Evolutionary conservation across 805 yeast genomes (phyloP), one percentile per base, ranked within the genome.

Genomic region (Maudiozyma serrabonitensis): DNA sequence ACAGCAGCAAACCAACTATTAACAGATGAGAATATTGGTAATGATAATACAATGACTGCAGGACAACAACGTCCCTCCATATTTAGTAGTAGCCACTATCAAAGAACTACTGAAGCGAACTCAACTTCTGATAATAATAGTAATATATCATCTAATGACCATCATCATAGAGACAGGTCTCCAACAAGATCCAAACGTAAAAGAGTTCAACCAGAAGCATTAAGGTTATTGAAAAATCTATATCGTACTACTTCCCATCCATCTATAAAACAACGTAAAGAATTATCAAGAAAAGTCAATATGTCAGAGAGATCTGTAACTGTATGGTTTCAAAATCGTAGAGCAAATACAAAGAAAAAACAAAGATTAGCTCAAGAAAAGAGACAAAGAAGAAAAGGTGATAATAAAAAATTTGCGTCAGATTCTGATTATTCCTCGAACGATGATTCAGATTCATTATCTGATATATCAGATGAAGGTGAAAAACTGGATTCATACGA

Each of bases 241-340:
- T 89, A 87, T 62, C 77, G 75, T 46, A 71, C 69, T 46, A 86
- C 86, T 56, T 84, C 87, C 31, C 86, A 84, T 56, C 96, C 96
- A 0, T 73, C 79, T 31, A 80, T 90, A 0, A 82, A 82, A 40
- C 76, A 76, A 49, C 71, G 96, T 40, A 82, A 82, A 59, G 76
- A 73, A 31, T 80, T 89, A 38, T 80, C 93, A 39, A 79, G 75
- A 2, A 74, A 75, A 52, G 85, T 95, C 1, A 85, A 83, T 18
- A 82, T 88, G 86, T 79, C 89, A 13, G 96, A 89, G 58, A 77
- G 93, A 53, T 87, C 90, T 13, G 95, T 89, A 2, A 75, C 95
- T 49, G 89, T 89, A 41, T 89, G 96, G 96, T 89, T 87, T 60
- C 97, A 89, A 65, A 88, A 88, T 63, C 72, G 90, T 57, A 70